Conservation (phyloP, 495 filamentous ascomycete genomes). For the Trichoderma virens region DNA sequence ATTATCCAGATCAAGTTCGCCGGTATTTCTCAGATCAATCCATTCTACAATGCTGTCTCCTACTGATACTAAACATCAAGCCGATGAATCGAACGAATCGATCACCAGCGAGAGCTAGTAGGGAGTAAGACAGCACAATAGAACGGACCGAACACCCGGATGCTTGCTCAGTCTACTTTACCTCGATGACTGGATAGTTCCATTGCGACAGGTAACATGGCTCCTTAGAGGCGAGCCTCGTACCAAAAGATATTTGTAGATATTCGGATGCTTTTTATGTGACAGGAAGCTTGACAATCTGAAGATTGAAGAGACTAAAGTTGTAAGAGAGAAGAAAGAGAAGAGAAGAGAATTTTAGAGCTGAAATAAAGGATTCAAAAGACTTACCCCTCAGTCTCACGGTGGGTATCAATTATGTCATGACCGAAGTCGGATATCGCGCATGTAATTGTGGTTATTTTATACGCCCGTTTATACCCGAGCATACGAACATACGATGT, state of each 20-base stretch:
- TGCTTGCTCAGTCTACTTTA: slow-evolving; percentile 47
- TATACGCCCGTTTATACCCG: background rate
- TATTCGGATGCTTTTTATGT: background rate
- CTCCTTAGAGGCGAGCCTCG: slow-evolving; percentile 14
- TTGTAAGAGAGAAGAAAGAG: slow-evolving; percentile 2
- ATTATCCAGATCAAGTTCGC: slow-evolving; percentile 79
- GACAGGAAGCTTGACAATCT: background rate
- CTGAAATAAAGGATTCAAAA: background rate
- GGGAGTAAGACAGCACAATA: slow-evolving; percentile 5
- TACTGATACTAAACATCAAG: background rate
- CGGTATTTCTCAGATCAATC: slow-evolving; percentile 35
- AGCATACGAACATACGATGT: background rate
- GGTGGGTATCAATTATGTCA: slow-evolving; percentile 5
- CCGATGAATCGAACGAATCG: background rate
- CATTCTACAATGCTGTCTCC: slow-evolving; percentile 6
- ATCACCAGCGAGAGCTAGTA: background rate
- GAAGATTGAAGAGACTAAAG: background rate
- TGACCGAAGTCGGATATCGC: background rate
- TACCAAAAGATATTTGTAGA: slow-evolving; percentile 10
- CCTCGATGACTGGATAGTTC: slow-evolving; percentile 41
- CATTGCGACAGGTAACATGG: slow-evolving; percentile 21
- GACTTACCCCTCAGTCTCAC: slow-evolving; percentile 7
- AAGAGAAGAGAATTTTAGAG: background rate
- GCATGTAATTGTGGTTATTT: background rate
- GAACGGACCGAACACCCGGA: slow-evolving; percentile 23